Evolutionary conservation across 2,329 filamentous ascomycete genomes (phyloP).

Genomic region (Chaetomiaceae sp.): DNA sequence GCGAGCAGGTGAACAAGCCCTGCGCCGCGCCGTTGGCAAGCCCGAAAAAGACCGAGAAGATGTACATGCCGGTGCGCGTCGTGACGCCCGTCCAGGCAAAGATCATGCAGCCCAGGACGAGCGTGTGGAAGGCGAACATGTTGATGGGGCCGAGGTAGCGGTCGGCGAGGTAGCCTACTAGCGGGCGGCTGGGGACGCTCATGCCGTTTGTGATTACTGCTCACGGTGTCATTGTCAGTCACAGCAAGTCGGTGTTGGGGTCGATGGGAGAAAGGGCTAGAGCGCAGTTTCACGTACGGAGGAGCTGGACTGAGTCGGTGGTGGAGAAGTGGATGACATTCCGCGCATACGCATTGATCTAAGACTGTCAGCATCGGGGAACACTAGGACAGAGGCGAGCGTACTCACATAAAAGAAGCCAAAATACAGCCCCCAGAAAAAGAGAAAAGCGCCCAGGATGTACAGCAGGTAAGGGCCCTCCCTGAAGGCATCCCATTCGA

Average conservation of each 20-base stretch:
- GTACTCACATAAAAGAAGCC: conserved; percentile 45
- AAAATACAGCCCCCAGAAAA: conserved; percentile 51
- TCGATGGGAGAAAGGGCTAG: too few species aligned
- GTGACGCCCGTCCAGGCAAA: conserved; percentile 53
- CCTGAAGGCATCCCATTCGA: conserved; percentile 48
- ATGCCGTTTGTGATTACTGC: conserved; percentile 53
- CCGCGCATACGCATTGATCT: conserved; percentile 44
- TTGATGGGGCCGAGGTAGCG: conserved; percentile 50
- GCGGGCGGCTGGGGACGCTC: conserved; percentile 51
- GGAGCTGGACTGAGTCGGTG: conserved; percentile 50
- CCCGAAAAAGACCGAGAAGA: conserved; percentile 43
- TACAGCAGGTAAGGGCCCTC: conserved; percentile 43
- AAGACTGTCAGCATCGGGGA: background rate
- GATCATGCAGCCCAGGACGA: conserved; percentile 44
- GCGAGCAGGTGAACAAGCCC: conserved; percentile 38
- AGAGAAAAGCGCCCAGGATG: conserved; percentile 36
- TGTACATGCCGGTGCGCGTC: conserved; percentile 23
- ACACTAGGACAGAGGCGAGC: background rate
- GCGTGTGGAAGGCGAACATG: conserved; percentile 47
- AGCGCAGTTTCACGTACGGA: conserved; percentile 29
- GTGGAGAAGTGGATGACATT: conserved; percentile 45
- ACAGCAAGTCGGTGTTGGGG: too few species aligned
- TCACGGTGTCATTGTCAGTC: too few species aligned
- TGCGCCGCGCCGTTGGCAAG: conserved; percentile 41
- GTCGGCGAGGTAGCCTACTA: conserved; percentile 54